A percentile compares a stretch with the other conserved stretches of the same genome.
Conservation (phyloP, 148 eudicot genomes). For the Fagopyrum tataricum region DNA sequence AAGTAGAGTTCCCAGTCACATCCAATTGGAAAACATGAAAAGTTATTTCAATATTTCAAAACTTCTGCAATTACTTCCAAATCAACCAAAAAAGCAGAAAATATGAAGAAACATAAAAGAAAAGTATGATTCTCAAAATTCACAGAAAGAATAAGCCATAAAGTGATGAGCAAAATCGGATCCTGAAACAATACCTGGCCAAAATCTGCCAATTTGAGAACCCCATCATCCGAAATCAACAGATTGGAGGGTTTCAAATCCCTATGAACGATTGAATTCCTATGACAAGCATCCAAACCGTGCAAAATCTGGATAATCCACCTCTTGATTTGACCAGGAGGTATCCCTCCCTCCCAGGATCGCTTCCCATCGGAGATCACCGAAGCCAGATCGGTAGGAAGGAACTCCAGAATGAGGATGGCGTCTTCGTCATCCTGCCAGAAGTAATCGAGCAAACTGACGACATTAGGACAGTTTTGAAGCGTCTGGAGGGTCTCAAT, state of each 20-base stretch:
- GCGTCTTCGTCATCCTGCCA: constrained; percentile 89
- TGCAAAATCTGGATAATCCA: constrained; percentile 81
- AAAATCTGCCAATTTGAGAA: constrained; percentile 86
- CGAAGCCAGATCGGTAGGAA: constrained; percentile 51
- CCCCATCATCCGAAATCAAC: constrained; percentile 64
- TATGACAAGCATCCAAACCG: constrained; percentile 82
- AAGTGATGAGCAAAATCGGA: neutral
- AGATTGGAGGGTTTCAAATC: constrained; percentile 88
- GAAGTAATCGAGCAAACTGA: constrained; percentile 64
- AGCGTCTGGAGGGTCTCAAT: constrained; percentile 72
- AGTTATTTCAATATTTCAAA: neutral
- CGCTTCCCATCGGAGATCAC: constrained; percentile 48
- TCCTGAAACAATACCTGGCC: constrained; percentile 61
- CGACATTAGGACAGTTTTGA: constrained; percentile 61
- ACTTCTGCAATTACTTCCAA: neutral
- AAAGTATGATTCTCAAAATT: neutral
- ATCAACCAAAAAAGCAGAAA: neutral
- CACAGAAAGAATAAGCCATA: neutral
- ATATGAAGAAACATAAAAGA: neutral
- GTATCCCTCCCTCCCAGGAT: constrained; percentile 35
- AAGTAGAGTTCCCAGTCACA: neutral
- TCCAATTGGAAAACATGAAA: neutral
- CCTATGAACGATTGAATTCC: constrained; percentile 72
- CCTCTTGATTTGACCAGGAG: constrained; percentile 57
- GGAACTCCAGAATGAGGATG: constrained; percentile 67